Conservation (phyloP, 169 alveolate genomes). For the Babesia gibsoni region DNA sequence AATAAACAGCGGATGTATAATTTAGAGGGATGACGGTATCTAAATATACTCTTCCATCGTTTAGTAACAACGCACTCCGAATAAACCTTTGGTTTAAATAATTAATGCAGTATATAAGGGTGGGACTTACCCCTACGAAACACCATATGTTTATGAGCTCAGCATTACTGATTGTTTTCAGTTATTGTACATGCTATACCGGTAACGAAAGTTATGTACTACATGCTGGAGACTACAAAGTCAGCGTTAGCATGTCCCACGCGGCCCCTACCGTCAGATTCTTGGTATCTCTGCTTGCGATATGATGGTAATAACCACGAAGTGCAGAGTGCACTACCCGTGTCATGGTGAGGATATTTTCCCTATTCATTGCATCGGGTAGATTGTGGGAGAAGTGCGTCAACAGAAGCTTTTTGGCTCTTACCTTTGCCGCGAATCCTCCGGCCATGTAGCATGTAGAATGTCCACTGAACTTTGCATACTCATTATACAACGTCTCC, state of each 20-base stretch:
- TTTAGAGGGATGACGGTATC: no score
- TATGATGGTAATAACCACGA: slow-evolving; percentile 16
- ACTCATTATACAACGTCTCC: slow-evolving; percentile 35
- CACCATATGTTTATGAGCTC: no score
- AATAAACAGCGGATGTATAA: no score
- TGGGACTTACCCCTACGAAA: no score
- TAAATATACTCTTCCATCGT: no score
- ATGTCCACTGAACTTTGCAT: slow-evolving; percentile 59
- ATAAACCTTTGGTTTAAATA: no score
- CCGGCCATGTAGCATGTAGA: slow-evolving; percentile 76
- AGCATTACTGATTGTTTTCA: no score
- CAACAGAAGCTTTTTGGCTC: slow-evolving; percentile 62
- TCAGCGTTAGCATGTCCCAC: slow-evolving; percentile 23
- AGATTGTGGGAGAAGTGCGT: slow-evolving; percentile 69
- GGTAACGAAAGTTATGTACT: no score
- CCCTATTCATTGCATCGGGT: slow-evolving; percentile 10
- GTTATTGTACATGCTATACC: no score
- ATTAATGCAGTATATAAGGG: no score
- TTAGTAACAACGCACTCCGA: no score
- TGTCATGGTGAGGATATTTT: slow-evolving; percentile 8
- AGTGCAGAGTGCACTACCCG: slow-evolving; percentile 18
- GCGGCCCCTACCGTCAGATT: slow-evolving; percentile 15
- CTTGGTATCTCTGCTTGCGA: background rate
- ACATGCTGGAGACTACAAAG: background rate
- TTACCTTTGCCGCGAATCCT: slow-evolving; percentile 61